Conservation (phyloP, 805 yeast species). For the Metschnikowia cubensis region DNA sequence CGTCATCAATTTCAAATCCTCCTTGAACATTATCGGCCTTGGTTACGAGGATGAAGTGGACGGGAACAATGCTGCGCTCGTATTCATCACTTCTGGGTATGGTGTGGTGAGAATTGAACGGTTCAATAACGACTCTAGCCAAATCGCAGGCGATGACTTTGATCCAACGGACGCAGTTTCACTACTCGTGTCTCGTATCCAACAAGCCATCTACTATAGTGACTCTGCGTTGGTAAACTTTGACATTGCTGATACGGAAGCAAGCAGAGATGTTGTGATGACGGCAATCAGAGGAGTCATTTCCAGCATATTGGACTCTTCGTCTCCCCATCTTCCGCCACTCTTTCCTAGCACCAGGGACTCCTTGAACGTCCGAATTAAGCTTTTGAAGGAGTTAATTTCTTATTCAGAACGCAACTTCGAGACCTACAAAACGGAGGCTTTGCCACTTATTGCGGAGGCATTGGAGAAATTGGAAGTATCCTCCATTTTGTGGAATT, state of each 20-base stretch:
- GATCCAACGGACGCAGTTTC: slow-evolving; percentile 19
- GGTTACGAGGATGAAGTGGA: slow-evolving; percentile 47
- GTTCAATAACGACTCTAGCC: slow-evolving; percentile 20
- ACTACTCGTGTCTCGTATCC: slow-evolving; percentile 69
- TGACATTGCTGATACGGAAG: slow-evolving; percentile 40
- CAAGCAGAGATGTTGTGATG: slow-evolving; percentile 14
- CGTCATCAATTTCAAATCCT: slow-evolving; percentile 51
- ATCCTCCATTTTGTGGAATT: slow-evolving; percentile 42
- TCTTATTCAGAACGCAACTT: slow-evolving; percentile 46
- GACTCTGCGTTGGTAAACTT: slow-evolving; percentile 44
- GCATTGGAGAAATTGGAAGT: slow-evolving; percentile 39
- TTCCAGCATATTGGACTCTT: slow-evolving; percentile 53
- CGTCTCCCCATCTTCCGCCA: slow-evolving; percentile 54
- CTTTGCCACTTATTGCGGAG: slow-evolving; percentile 34
- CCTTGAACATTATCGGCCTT: slow-evolving; percentile 53
- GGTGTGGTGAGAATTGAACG: slow-evolving; percentile 64
- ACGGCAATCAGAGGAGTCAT: slow-evolving; percentile 47
- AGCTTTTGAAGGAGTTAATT: slow-evolving; percentile 43
- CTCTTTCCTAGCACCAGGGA: slow-evolving; percentile 47
- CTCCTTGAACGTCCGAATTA: slow-evolving; percentile 49
- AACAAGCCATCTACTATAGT: slow-evolving; percentile 75
- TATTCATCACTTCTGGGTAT: slow-evolving; percentile 45
- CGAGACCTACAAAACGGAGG: slow-evolving; percentile 28
- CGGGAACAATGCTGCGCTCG: slow-evolving; percentile 43
- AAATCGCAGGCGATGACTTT: slow-evolving; percentile 15